A percentile compares a stretch with the other conserved stretches of the same genome.
Evolutionary conservation across 768 basidiomycete species (phyloP).

Genomic region (Amyloporia xantha): DNA sequence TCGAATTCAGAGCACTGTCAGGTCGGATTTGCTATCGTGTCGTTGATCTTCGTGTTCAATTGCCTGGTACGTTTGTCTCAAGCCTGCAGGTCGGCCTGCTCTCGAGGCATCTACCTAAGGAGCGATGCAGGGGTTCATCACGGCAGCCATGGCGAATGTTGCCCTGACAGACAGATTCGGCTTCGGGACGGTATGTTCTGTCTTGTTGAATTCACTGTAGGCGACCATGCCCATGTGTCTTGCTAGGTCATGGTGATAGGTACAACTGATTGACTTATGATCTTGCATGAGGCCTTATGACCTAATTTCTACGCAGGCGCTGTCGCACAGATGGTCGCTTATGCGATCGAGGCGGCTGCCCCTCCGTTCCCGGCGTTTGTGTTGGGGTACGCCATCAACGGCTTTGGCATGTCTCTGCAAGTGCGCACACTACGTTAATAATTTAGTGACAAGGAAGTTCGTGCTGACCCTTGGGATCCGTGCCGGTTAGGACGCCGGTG

Average conservation of each 20-base stretch:
- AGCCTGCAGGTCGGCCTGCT: background rate
- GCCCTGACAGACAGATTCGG: slow-evolving; percentile 38
- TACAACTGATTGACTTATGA: slow-evolving; percentile 6
- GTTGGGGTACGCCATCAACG: slow-evolving; percentile 39
- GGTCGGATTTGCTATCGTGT: slow-evolving; percentile 49
- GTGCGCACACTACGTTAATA: slow-evolving; percentile 19
- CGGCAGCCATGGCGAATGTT: slow-evolving; percentile 42
- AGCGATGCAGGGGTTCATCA: slow-evolving; percentile 39
- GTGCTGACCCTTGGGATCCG: too few species aligned
- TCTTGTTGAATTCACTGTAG: background rate
- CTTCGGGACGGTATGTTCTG: slow-evolving; percentile 37
- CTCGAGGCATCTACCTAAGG: background rate
- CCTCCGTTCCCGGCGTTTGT: slow-evolving; percentile 63
- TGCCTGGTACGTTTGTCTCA: slow-evolving; percentile 29
- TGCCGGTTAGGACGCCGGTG: slow-evolving; percentile 68
- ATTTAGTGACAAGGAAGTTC: background rate
- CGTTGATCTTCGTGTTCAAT: slow-evolving; percentile 52
- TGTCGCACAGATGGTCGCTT: slow-evolving; percentile 45
- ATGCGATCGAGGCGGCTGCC: slow-evolving; percentile 44
- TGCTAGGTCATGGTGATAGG: slow-evolving; percentile 35
- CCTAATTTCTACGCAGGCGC: slow-evolving; percentile 32
- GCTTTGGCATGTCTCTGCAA: slow-evolving; percentile 44
- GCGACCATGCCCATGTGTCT: background rate
- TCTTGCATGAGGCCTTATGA: background rate
- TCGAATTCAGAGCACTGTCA: too few species aligned